Conservation (phyloP, 202 grass and related monocot species). For the Hordeum pubiflorum region DNA sequence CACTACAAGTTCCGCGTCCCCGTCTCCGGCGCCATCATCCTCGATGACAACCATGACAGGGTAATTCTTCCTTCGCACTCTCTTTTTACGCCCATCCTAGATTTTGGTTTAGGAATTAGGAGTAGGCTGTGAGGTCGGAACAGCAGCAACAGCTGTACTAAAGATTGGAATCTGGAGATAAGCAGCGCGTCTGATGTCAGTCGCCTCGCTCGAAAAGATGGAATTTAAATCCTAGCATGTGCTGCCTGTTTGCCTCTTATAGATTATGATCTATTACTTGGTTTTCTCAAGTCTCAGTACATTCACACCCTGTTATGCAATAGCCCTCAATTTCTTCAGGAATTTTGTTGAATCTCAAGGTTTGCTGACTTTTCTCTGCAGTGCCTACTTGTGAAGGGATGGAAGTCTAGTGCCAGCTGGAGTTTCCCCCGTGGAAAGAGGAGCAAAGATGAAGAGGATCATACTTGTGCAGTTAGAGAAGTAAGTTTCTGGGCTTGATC, state of each 20-base stretch:
- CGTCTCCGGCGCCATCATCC: conserved; percentile 80
- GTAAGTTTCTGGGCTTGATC: conserved; percentile 36
- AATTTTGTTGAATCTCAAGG: neutral
- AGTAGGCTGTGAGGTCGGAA: neutral
- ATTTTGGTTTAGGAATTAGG: neutral
- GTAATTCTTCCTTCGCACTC: conserved; percentile 20
- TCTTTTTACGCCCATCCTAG: neutral
- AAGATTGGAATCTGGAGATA: neutral
- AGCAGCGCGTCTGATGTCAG: neutral
- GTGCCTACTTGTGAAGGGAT: conserved; percentile 98
- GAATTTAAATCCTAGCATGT: neutral
- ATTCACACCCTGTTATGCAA: neutral
- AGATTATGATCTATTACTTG: neutral
- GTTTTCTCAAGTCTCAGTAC: neutral
- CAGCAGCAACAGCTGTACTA: neutral
- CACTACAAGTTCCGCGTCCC: conserved; percentile 92
- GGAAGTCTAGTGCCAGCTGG: conserved; percentile 92
- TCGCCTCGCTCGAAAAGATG: neutral
- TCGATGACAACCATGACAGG: conserved; percentile 80
- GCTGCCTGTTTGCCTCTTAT: neutral
- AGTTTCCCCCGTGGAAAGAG: conserved; percentile 98
- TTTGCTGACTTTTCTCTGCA: conserved; percentile 25
- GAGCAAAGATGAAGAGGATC: conserved; percentile 96
- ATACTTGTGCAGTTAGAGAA: conserved; percentile 88
- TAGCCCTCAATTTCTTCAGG: neutral